Evolutionary conservation across 352 stramenopile genomes (phyloP), one percentile per base, ranked within the genome.

Genomic region (Phytopythium delawarense): DNA sequence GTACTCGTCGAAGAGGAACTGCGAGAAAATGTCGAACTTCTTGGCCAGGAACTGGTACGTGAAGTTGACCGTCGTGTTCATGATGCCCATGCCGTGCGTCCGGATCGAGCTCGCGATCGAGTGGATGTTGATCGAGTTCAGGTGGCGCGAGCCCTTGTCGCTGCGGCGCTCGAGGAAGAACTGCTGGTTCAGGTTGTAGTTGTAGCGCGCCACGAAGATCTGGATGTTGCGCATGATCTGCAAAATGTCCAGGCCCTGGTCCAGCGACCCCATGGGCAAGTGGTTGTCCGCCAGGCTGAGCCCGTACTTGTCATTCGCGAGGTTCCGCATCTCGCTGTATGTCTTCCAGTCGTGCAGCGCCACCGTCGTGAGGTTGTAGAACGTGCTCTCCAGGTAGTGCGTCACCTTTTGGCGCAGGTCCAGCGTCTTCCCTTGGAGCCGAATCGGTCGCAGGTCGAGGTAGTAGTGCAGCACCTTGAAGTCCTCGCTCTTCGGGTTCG

Each of bases 151-250:
- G 21, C 92, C 92, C 46, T 94, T 91, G 65, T 98, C 90, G 54
- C 88, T 91, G 44, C 81, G 83, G 30, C 91, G 84, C 63, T 98
- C 91, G 39, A 98, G 71, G 67, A 98, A 98, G 61, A 96, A 91
- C 62, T 98, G 94, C 71, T 98, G 91, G 67, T 98, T 98, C 58
- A 98, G 71, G 56, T 98, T 98, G 78, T 98, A 98, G 72, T 97
- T 98, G 81, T 94, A 97, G 16, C 81, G 71, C 21, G 78, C 78
- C 15, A 96, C 88, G 55, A 97, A 97, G 48, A 96, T 89, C 72
- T 97, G 80, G 66, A 98, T 97, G 69, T 98, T 97, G 54, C 92
- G 89, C 91, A 98, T 97, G 69, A 98, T 98, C 70, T 98, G 91
- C 23, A 98, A 70, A 50, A 98, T 91, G 70, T 98, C 93, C 35